These are phyloP conservation scores for Cucurbitaria berberidis DNA, from an alignment of 2,329 filamentous ascomycete species.

Conservation along the genomic window DNA sequence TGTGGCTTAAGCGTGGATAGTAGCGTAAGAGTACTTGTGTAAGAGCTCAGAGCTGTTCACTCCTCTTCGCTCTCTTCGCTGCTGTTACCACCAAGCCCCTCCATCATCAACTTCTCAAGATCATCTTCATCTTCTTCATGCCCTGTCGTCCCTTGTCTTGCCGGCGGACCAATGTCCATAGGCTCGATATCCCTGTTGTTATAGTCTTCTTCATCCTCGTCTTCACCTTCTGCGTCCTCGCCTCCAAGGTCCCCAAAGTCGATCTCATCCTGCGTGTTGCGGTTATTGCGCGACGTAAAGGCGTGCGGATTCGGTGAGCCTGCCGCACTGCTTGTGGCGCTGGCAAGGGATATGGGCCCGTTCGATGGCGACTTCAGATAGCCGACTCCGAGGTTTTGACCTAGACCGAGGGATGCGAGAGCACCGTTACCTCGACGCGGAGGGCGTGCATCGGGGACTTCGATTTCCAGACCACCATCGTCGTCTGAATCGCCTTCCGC, in stretches of 20 bases:
- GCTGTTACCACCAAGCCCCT: constrained; percentile 47
- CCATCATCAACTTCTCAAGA: constrained; percentile 53
- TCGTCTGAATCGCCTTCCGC: constrained; percentile 35
- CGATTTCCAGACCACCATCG: constrained; percentile 39
- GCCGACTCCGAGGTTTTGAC: constrained; percentile 33
- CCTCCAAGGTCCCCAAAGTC: constrained; percentile 44
- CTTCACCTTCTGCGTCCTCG: constrained; percentile 29
- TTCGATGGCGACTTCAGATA: constrained; percentile 36
- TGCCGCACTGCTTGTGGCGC: constrained; percentile 49
- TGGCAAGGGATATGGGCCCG: constrained; percentile 53
- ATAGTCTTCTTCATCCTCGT: constrained; percentile 44
- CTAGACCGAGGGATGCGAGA: constrained; percentile 34
- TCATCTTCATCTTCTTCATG: constrained; percentile 47
- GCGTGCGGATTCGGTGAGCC: constrained; percentile 34
- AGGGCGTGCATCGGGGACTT: constrained; percentile 38
- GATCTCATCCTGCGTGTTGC: constrained; percentile 38
- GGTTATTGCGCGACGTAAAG: constrained; percentile 20
- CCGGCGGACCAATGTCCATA: constrained; percentile 44
- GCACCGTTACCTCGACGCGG: constrained; percentile 22
- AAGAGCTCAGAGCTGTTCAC: constrained; percentile 10
- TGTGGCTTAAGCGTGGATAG: not conserved
- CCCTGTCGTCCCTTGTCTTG: constrained; percentile 10
- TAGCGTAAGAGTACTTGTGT: not conserved
- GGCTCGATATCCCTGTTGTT: constrained; percentile 40
- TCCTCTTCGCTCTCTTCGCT: constrained; percentile 56